Base-by-base conservation (phyloP, 495 filamentous ascomycete genomes). In the Penicillium flavigenum region DNA sequence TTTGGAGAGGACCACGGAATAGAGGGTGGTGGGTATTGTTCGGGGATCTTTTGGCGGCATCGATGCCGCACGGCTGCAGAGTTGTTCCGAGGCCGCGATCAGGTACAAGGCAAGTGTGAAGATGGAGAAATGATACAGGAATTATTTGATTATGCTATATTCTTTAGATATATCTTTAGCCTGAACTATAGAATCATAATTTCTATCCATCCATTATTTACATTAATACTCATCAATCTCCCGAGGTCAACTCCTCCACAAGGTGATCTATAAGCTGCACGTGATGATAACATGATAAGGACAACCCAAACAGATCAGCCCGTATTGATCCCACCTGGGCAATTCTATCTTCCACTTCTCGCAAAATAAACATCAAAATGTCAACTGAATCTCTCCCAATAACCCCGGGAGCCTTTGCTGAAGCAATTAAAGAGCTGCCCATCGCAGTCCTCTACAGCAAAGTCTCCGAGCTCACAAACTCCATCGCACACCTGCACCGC, bases 381-480 rank as follows among this genome's bases (percentile, higher is more conserved):
- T 72, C 77, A 17, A 43, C 56, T 14, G 61, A 74, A 71, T 57
- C 67, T 27, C 55, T 61, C 26, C 69, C 77, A 26, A 79, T 79
- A 46, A 60, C 67, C 36, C 67, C 65, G 8, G 53, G 59, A 29
- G 70, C 65, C 47, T 80, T 85, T 78, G 84, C 88, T 59, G 77
- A 79, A 67, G 92, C 91, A 14, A 80, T 96, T 58, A 71, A 79
- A 61, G 83, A 86, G 60, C 86, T 96, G 26, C 81, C 89, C 38
- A 73, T 92, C 64, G 80, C 81, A 56, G 76, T 79, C 42, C 81
- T 96, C 42, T 87, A 91, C 76, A 74, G 83, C 71, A 96, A 96
- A 79, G 85, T 86, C 60, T 80, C 84, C 61, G 92, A 96, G 68
- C 77, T 96, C 41, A 85, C 82, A 67, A 96, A 95, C 78, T 86